A percentile compares a stretch with the other conserved stretches of the same genome.
Evolutionary conservation across 2,329 filamentous ascomycete species (phyloP).

Genomic region (Alternaria panax): DNA sequence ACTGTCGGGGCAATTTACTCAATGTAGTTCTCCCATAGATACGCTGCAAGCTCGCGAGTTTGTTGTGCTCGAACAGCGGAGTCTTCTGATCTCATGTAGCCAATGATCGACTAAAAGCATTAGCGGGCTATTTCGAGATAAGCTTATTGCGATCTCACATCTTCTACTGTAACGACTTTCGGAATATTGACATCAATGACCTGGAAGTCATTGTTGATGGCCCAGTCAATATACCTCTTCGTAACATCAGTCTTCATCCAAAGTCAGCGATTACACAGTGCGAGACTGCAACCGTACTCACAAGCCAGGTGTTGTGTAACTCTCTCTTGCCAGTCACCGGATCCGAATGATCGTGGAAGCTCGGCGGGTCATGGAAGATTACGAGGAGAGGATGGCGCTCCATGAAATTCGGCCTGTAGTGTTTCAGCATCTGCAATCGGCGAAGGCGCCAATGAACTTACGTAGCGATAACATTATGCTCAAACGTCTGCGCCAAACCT

Average conservation of each 20-base stretch:
- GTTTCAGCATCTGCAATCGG: not conserved
- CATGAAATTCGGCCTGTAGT: constrained; percentile 67
- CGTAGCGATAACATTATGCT: constrained; percentile 86
- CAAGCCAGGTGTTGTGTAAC: constrained; percentile 86
- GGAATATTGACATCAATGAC: constrained; percentile 94
- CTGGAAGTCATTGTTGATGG: constrained; percentile 75
- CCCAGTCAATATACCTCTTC: constrained; percentile 85
- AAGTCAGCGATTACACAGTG: constrained; percentile 53
- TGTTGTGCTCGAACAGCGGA: constrained; percentile 50
- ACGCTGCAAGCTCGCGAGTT: constrained; percentile 76
- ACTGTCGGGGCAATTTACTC: constrained; percentile 59
- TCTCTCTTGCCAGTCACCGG: constrained; percentile 72
- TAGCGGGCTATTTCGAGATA: not conserved
- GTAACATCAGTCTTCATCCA: constrained; percentile 76
- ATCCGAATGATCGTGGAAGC: constrained; percentile 52
- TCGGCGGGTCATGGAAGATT: constrained; percentile 85
- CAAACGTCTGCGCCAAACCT: constrained; percentile 75
- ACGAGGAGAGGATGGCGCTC: constrained; percentile 74
- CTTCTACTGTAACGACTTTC: constrained; percentile 71
- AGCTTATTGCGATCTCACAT: constrained; percentile 54
- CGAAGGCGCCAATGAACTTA: constrained; percentile 43
- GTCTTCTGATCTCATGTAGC: constrained; percentile 58
- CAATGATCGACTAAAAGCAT: constrained; percentile 25
- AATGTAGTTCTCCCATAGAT: constrained; percentile 97
- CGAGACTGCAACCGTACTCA: constrained; percentile 59